Percentiles rank a stretch among this genome's conserved stretches.
phyloP scores from a whole-genome alignment of 2,329 filamentous ascomycete species.

The Cryoendolithus antarcticus region DNA sequence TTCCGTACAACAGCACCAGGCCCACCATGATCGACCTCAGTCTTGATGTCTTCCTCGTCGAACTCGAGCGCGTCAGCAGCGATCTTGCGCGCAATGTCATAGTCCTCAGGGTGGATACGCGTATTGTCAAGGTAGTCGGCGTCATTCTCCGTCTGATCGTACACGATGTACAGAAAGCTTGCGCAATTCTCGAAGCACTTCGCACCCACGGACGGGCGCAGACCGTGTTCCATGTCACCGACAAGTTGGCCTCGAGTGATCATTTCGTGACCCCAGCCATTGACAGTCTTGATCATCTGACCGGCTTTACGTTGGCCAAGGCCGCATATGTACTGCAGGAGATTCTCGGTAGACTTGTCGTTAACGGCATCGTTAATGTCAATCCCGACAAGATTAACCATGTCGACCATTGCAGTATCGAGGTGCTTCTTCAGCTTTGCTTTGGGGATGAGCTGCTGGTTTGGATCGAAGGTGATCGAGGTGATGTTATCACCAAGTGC shows the following conservation, averaged over 20 bases:
- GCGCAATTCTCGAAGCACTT: constrained; percentile 95
- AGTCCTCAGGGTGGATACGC: constrained; percentile 94
- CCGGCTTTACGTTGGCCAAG: constrained; percentile 85
- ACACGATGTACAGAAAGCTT: constrained; percentile 85
- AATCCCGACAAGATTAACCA: constrained; percentile 92
- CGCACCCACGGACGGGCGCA: constrained; percentile 62
- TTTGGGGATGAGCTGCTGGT: constrained; percentile 75
- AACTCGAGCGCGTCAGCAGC: constrained; percentile 91
- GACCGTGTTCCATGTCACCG: constrained; percentile 58
- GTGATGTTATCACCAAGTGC: constrained; percentile 78
- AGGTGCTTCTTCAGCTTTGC: constrained; percentile 78
- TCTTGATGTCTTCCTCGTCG: constrained; percentile 95
- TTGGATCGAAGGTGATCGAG: constrained; percentile 78
- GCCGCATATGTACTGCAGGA: constrained; percentile 83
- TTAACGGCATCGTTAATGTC: constrained; percentile 85
- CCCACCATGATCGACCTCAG: constrained; percentile 81
- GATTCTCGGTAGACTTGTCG: constrained; percentile 69
- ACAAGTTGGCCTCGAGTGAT: constrained; percentile 77
- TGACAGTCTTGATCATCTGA: constrained; percentile 76
- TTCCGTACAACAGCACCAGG: constrained; percentile 83
- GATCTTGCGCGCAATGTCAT: constrained; percentile 96
- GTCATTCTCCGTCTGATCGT: constrained; percentile 61
- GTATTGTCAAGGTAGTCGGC: constrained; percentile 94
- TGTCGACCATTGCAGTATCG: constrained; percentile 95
- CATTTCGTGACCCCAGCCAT: constrained; percentile 77